These are phyloP conservation scores for Globisporangium nagaii DNA, from an alignment of 352 stramenopile species.

Conservation along the genomic window DNA sequence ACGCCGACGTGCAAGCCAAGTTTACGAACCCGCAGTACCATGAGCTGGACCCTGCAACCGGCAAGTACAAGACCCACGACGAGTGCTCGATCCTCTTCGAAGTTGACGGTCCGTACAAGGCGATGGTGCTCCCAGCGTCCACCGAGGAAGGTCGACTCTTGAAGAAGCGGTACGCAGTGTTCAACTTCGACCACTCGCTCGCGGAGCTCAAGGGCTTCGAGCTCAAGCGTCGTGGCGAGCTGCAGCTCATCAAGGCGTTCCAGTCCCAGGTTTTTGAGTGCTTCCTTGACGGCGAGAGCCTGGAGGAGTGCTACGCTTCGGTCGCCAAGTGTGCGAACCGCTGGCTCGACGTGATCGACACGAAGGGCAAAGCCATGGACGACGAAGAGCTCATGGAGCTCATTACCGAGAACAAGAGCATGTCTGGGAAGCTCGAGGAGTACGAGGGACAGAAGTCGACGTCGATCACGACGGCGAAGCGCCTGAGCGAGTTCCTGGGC, in stretches of 20 bases:
- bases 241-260: slow-evolving; percentile 99
- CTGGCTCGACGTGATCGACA: slow-evolving; percentile 99
- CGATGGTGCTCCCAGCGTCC: slow-evolving; percentile 97
- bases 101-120: slow-evolving; percentile 97
- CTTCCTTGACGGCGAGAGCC: slow-evolving; percentile 92
- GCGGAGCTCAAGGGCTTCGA: slow-evolving; percentile 94
- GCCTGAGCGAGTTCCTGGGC: slow-evolving; percentile 98
- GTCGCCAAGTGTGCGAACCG: slow-evolving; percentile 96
- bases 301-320: slow-evolving; percentile 95
- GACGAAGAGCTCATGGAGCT: slow-evolving; percentile 97
- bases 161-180: slow-evolving; percentile 96
- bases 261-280: slow-evolving; percentile 97
- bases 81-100: slow-evolving; percentile 99
- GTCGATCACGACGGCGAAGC: slow-evolving; percentile 95
- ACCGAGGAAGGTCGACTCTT: slow-evolving; percentile 98
- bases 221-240: slow-evolving; percentile 97
- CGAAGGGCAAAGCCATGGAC: slow-evolving; percentile 90
- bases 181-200: slow-evolving; percentile 79
- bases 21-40: slow-evolving; percentile 98
- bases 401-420: slow-evolving; percentile 98
- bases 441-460: slow-evolving; percentile 97
- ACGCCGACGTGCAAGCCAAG: slow-evolving; percentile 96
- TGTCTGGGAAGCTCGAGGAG: slow-evolving; percentile 96
- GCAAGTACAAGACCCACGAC: slow-evolving; percentile 89
- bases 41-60: slow-evolving; percentile 42